Evolutionary conservation across 1,284 basidiomycete species (phyloP).

Genomic region (Boletus sp.): DNA sequence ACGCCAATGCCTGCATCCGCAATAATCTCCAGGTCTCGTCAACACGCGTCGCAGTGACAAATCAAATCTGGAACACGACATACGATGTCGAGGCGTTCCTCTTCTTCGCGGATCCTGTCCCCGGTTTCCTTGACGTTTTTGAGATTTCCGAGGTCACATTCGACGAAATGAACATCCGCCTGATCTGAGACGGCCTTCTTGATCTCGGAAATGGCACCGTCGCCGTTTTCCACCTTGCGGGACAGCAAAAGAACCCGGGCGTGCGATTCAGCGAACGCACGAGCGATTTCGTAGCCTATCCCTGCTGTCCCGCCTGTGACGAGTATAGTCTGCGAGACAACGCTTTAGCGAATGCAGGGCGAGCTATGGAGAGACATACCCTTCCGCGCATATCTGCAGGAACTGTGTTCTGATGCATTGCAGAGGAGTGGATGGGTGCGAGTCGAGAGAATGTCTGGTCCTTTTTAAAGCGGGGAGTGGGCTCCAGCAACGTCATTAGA

Average conservation of each 20-base stretch:
- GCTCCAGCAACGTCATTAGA: not conserved
- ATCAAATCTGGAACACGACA: slow-evolving; percentile 15
- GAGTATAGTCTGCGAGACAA: slow-evolving; percentile 33
- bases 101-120: slow-evolving; percentile 32
- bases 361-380: not conserved
- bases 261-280: slow-evolving; percentile 36
- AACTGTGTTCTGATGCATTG: slow-evolving; percentile 4
- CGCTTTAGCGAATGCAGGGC: not conserved
- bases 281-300: slow-evolving; percentile 40
- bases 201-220: slow-evolving; percentile 39
- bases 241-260: slow-evolving; percentile 41
- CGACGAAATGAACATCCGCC: slow-evolving; percentile 37
- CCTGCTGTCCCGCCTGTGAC: slow-evolving; percentile 43
- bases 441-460: not conserved
- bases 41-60: not conserved
- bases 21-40: slow-evolving; percentile 32
- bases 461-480: not conserved
- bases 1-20: slow-evolving; percentile 40
- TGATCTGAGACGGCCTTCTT: slow-evolving; percentile 26
- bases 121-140: slow-evolving; percentile 38
- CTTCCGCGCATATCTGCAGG: slow-evolving; percentile 9
- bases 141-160: slow-evolving; percentile 40
- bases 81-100: slow-evolving; percentile 41
- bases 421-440: not conserved
- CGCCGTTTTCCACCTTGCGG: slow-evolving; percentile 38